phyloP scores from a whole-genome alignment of 768 basidiomycete genomes.

The Tricholoma matsutake region DNA sequence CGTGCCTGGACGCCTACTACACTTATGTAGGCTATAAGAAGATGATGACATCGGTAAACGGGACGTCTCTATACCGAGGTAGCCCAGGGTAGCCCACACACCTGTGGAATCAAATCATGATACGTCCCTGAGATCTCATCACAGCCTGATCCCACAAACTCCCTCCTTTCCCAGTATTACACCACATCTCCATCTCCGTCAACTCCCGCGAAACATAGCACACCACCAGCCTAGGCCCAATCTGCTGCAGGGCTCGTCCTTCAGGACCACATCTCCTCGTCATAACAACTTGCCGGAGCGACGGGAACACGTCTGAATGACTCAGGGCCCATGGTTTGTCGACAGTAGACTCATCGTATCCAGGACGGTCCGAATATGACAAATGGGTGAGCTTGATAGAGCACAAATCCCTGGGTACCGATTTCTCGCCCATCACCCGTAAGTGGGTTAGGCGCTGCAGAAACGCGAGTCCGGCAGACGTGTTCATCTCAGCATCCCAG shows the following conservation, averaged over 20 bases:
- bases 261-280: conserved; percentile 24
- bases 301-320: conserved; percentile 22
- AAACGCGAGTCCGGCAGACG: conserved; percentile 24
- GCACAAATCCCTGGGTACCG: conserved; percentile 19
- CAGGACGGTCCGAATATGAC: conserved; percentile 22
- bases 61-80: too few relatives aligned
- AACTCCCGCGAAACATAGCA: conserved; percentile 25
- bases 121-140: neutral
- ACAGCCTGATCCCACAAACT: conserved; percentile 31
- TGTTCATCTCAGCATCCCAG: conserved; percentile 21
- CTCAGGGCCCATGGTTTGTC: conserved; percentile 18
- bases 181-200: conserved; percentile 37
- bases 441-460: conserved; percentile 31
- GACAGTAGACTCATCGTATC: conserved; percentile 12
- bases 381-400: conserved; percentile 28
- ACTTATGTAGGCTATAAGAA: too few relatives aligned
- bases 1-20: too few relatives aligned
- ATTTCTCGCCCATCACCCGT: conserved; percentile 29
- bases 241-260: conserved; percentile 19
- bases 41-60: too few relatives aligned
- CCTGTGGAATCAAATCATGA: too few relatives aligned
- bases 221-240: conserved; percentile 21
- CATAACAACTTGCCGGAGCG: conserved; percentile 29
- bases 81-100: too few relatives aligned
- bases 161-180: conserved; percentile 25